Evolutionary conservation across 1,284 basidiomycete species (phyloP), one percentile per base, ranked within the genome.

Genomic region (Trichosporon sp.): DNA sequence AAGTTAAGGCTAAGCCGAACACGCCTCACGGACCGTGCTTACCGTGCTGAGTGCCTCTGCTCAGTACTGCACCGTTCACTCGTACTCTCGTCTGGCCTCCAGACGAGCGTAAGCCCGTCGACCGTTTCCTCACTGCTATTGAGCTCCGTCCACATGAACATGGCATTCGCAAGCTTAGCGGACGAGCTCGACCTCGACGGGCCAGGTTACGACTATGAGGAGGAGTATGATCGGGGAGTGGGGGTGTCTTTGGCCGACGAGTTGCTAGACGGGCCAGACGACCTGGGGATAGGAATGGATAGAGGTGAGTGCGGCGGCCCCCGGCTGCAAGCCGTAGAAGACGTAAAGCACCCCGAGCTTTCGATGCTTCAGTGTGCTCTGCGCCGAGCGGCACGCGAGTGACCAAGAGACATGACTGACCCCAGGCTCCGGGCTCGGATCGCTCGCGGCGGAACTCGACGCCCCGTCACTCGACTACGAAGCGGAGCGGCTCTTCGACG

Each of bases 131-230:
- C n/a, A n/a, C n/a, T n/a, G n/a, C n/a, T n/a, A n/a, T n/a, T n/a
- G n/a, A n/a, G n/a, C 36, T 37, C 4, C 3, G 11, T 14, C 36
- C 16, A 5, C 32, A n/a, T 10, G 3, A 40, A 25, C 27, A 66
- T 66, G 65, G 63, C 65, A 13, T 64, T 64, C 56, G 60, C 64
- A 5, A 56, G 52, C n/a, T 58, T 67, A 32, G 65, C 65, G 10
- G 62, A 67, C 58, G 65, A 67, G 60, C 65, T 67, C 37, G 63
- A 67, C 40, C 54, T 67, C 34, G 65, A 67, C 37, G 37, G 37
- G 21, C 37, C 32, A 6, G 56, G 34, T 10, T 23, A 36, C 4
- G 37, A 27, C 34, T 36, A 33, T 40, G 32, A 16, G 25, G 29
- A 40, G 44, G 59, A 32, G 21, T 23, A 10, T 16, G 40, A 14